Conservation (phyloP, 768 basidiomycete genomes). For the Cyathus striatus region DNA sequence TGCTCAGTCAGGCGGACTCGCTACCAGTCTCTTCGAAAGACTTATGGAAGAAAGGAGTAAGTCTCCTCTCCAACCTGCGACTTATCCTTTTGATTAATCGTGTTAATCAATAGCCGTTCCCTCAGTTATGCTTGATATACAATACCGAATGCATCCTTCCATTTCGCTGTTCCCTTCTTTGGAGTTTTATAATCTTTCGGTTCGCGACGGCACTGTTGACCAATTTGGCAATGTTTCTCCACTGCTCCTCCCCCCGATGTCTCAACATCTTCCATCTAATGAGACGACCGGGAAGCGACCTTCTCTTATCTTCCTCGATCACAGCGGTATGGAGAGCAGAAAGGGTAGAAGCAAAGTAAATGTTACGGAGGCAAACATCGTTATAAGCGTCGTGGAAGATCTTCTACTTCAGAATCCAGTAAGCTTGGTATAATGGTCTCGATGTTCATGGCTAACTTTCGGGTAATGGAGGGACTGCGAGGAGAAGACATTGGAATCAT, state of each 20-base stretch:
- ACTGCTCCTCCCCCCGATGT: conserved; percentile 57
- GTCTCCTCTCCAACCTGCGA: conserved; percentile 17
- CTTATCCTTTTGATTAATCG: conserved; percentile 1
- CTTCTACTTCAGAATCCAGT: conserved; percentile 72
- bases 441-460: conserved; percentile 1
- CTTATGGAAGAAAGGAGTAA: conserved; percentile 77
- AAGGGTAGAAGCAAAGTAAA: conserved; percentile 77
- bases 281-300: conserved; percentile 36
- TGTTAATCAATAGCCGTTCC: conserved; percentile 56
- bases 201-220: conserved; percentile 76
- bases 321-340: conserved; percentile 60
- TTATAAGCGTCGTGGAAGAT: conserved; percentile 79
- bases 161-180: conserved; percentile 84
- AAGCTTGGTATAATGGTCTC: conserved; percentile 15
- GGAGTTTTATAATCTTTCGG: conserved; percentile 71
- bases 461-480: conserved; percentile 39
- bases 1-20: conserved; percentile 69
- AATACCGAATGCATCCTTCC: conserved; percentile 93
- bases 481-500: conserved; percentile 88
- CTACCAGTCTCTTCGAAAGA: conserved; percentile 83
- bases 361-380: conserved; percentile 69
- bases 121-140: conserved; percentile 88
- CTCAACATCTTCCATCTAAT: conserved; percentile 40
- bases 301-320: conserved; percentile 80
- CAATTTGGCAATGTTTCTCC: conserved; percentile 38